Conservation (phyloP, 257 asterid species). For the Perilla frutescens region DNA sequence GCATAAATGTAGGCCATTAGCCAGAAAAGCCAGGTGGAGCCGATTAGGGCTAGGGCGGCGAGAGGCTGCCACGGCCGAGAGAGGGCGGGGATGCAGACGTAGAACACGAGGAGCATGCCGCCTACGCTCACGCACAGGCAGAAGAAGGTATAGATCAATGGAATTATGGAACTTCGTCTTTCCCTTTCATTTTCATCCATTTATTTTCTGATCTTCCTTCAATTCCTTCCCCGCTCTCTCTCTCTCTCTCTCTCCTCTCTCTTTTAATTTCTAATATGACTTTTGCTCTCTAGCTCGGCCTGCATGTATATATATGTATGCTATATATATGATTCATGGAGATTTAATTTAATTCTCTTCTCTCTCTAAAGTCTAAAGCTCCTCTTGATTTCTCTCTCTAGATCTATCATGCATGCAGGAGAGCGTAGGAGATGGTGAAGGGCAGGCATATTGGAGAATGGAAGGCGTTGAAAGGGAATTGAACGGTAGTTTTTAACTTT, state of each 20-base stretch:
- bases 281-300: no score
- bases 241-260: not conserved
- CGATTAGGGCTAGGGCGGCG: constrained; percentile 64
- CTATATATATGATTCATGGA: not conserved
- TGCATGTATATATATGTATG: not conserved
- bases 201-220: constrained; percentile 15
- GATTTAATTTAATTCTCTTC: not conserved
- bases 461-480: constrained; percentile 34
- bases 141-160: constrained; percentile 56
- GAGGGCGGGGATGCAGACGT: constrained; percentile 48
- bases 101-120: constrained; percentile 57
- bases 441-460: constrained; percentile 32
- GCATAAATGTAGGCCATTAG: constrained; percentile 56
- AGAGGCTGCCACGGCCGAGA: constrained; percentile 67
- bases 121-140: constrained; percentile 64
- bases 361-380: not conserved
- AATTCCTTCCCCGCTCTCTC: constrained; percentile 1
- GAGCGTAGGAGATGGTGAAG: constrained; percentile 28
- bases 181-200: constrained; percentile 58
- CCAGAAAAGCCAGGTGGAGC: constrained; percentile 81
- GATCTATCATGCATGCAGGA: constrained; percentile 15
- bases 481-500: constrained; percentile 14
- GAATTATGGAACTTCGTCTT: constrained; percentile 51
- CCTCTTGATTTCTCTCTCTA: constrained; percentile 5
- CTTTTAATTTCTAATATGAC: no score